phyloP scores from a whole-genome alignment of 1,139 yeast genomes.

The Lodderomyces pseudojiufengensis region DNA sequence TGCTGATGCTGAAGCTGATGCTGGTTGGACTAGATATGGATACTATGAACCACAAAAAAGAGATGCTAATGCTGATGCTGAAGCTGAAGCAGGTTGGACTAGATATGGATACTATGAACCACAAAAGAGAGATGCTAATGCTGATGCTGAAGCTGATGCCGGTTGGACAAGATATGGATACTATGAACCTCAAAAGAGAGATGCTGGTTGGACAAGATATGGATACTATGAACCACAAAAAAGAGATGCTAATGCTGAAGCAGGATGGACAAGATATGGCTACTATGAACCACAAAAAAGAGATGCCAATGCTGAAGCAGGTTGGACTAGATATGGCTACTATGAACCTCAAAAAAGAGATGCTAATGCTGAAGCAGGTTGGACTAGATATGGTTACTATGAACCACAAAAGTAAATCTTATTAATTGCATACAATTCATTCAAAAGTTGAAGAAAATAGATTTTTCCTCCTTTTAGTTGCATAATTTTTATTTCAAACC shows the following conservation, averaged over 20 bases:
- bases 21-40: constrained; percentile 7
- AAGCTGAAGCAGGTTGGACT: constrained; percentile 6
- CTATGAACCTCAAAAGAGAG: constrained; percentile 12
- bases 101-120: constrained; percentile 7
- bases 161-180: constrained; percentile 9
- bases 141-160: constrained; percentile 5
- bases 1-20: constrained; percentile 7
- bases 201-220: constrained; percentile 9
- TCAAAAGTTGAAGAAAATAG: too few species aligned
- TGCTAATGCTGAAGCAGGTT: constrained; percentile 4
- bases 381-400: constrained; percentile 9
- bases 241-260: constrained; percentile 8
- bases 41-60: constrained; percentile 8
- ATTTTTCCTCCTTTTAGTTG: too few species aligned
- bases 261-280: constrained; percentile 5
- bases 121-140: constrained; percentile 11
- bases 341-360: constrained; percentile 13
- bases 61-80: constrained; percentile 10
- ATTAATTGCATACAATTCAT: too few species aligned
- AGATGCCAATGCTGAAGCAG: constrained; percentile 9
- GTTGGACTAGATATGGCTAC: constrained; percentile 11
- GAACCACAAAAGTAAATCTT: constrained; percentile 9
- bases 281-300: constrained; percentile 10
- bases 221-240: constrained; percentile 10
- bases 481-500: too few species aligned